Evolutionary conservation across 2,329 filamentous ascomycete species (phyloP).

Genomic region (Calycina herbarum): DNA sequence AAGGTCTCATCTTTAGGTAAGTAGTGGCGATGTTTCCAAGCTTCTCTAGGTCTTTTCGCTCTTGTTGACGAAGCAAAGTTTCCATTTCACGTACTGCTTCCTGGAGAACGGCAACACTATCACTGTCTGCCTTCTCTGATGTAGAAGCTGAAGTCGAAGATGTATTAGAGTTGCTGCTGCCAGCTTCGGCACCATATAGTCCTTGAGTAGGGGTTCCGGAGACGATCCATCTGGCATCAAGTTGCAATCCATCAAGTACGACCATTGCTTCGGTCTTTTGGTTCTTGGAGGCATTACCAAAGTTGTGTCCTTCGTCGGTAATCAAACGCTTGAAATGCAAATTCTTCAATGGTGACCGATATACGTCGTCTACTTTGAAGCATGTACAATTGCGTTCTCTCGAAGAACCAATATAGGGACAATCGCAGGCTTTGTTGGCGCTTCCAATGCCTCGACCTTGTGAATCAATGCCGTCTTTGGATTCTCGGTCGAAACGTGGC

Average conservation of each 20-base stretch:
- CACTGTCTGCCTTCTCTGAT: neutral
- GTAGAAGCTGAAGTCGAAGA: constrained; percentile 13
- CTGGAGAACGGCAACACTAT: neutral
- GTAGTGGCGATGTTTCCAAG: constrained; percentile 65
- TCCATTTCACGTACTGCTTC: neutral
- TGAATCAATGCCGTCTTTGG: constrained; percentile 48
- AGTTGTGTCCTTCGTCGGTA: constrained; percentile 86
- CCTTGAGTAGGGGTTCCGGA: constrained; percentile 87
- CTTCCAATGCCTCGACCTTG: constrained; percentile 40
- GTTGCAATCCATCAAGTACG: constrained; percentile 53
- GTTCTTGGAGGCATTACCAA: constrained; percentile 63
- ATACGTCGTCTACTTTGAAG: constrained; percentile 40
- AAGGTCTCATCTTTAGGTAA: constrained; percentile 76
- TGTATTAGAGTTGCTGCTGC: constrained; percentile 18
- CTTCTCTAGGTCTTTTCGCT: constrained; percentile 64
- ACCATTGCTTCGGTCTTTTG: constrained; percentile 57
- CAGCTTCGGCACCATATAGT: constrained; percentile 69
- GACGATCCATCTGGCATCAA: constrained; percentile 82
- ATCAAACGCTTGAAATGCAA: constrained; percentile 87
- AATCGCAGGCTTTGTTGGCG: constrained; percentile 15
- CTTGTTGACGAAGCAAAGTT: constrained; percentile 43
- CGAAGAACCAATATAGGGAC: constrained; percentile 42
- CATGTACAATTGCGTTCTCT: constrained; percentile 47
- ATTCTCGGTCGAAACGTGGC: constrained; percentile 69
- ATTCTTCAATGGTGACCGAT: constrained; percentile 63